Base-by-base conservation (phyloP, 2,329 filamentous ascomycete species). In the Ceratocystis variospora region DNA sequence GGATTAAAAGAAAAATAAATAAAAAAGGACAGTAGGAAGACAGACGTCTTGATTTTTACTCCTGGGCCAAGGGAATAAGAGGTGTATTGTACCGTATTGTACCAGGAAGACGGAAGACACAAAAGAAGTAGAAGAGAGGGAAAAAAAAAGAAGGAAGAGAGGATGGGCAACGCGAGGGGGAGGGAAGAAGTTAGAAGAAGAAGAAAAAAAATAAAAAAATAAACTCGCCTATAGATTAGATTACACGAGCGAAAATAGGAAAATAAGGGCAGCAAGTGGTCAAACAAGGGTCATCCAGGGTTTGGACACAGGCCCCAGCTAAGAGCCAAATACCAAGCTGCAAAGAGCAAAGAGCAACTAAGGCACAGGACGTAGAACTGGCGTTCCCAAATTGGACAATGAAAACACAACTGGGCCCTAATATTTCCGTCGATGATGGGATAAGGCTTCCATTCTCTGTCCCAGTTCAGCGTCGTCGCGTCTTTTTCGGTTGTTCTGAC, bases 191-290 rank as follows among this genome's bases (percentile, higher is more conserved):
- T 33, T 22, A 12, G 55, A 28, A 28, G 28, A 28, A 5, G 62
- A 25, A 68, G 61, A 12, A 10, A 19, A 48, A 50, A 53, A 28
- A 25, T 25, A 25, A 53, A 53, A 53, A 28, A 53, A 17, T 0
- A 53, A 53, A 53, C 48, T 53, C n/a, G 48, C 48, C 48, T 53
- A 25, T 62, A 50, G 45, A 59, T 65, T 63, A 66, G 57, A 62
- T 61, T 67, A 48, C 61, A 31, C 33, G 61, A 68, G 67, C 41
- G 65, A 69, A 66, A 63, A 62, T 67, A 50, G 68, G 67, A 45
- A 64, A 68, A 66, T 59, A 61, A 67, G 31, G 46, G 59, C 66
- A 62, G 63, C 67, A 50, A 62, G 64, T 68, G 59, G 66, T 50
- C 55, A 46, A 44, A 41, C 53, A 62, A 64, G 66, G 63, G 48